Percentiles rank a stretch among this genome's conserved stretches.
These are phyloP conservation scores for Neocucurbitaria cava DNA, from an alignment of 2,329 filamentous ascomycete species.

Conservation along the genomic window DNA sequence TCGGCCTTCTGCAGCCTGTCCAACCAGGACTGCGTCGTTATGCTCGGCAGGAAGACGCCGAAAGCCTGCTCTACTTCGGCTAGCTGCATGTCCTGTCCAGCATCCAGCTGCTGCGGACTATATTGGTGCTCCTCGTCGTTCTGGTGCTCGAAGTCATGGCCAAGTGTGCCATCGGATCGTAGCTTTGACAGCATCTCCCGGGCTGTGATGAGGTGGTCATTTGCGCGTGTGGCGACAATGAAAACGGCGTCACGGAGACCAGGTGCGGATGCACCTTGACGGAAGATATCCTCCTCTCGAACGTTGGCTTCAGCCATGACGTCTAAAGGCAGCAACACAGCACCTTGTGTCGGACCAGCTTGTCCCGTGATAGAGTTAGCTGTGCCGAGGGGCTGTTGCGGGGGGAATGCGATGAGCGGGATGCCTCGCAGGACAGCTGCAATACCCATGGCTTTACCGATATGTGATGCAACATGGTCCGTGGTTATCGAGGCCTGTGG, in stretches of 20 bases:
- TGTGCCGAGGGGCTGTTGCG: slow-evolving; percentile 62
- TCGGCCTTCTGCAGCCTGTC: slow-evolving; percentile 77
- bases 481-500: slow-evolving; percentile 82
- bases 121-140: slow-evolving; percentile 74
- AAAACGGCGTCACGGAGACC: slow-evolving; percentile 92
- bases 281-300: slow-evolving; percentile 87
- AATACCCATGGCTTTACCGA: slow-evolving; percentile 93
- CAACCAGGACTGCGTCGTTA: slow-evolving; percentile 81
- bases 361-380: slow-evolving; percentile 39
- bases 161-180: slow-evolving; percentile 73
- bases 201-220: slow-evolving; percentile 93
- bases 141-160: slow-evolving; percentile 88
- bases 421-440: slow-evolving; percentile 84
- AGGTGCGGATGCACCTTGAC: slow-evolving; percentile 76
- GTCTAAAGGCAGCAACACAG: slow-evolving; percentile 83
- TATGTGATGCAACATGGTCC: slow-evolving; percentile 92
- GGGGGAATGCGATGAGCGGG: slow-evolving; percentile 83
- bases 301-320: slow-evolving; percentile 84
- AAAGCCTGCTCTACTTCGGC: slow-evolving; percentile 72
- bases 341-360: slow-evolving; percentile 62
- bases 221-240: slow-evolving; percentile 87
- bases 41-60: slow-evolving; percentile 78
- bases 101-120: slow-evolving; percentile 45
- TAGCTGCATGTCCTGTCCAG: slow-evolving; percentile 46
- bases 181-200: slow-evolving; percentile 88